Evolutionary conservation across 345 rosid genomes (phyloP).

Genomic region (Ceriops tagal): DNA sequence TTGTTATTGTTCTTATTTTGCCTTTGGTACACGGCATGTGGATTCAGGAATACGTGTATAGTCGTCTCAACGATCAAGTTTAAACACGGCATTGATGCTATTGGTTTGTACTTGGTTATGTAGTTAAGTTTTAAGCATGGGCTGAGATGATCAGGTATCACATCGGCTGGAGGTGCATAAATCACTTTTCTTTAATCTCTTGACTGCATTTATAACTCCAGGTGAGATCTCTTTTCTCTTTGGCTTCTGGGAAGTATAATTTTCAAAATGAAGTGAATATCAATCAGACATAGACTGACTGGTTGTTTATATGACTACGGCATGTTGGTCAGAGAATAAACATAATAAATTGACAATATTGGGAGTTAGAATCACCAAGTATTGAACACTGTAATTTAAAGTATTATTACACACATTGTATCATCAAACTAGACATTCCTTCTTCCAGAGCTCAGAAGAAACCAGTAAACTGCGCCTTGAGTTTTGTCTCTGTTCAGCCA

Average conservation of each 20-base stretch:
- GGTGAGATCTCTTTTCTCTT: no score
- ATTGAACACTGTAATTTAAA: conserved; percentile 4
- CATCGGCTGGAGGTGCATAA: no score
- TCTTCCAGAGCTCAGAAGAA: background rate
- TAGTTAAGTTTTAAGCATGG: no score
- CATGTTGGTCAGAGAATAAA: background rate
- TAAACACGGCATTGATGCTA: no score
- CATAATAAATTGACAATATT: conserved; percentile 3
- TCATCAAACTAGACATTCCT: background rate
- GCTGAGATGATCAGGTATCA: no score
- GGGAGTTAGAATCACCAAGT: background rate
- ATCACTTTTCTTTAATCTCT: no score
- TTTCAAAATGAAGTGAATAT: background rate
- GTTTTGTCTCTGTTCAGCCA: conserved; percentile 4
- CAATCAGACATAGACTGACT: background rate
- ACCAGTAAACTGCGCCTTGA: background rate
- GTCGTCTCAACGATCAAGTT: no score
- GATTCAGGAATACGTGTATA: background rate
- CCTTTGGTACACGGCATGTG: background rate
- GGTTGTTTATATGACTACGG: background rate
- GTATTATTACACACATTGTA: conserved; percentile 2
- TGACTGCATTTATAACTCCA: no score
- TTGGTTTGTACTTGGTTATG: no score
- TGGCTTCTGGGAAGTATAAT: no score
- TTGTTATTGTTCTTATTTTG: background rate